Percentiles rank a stretch among this genome's conserved stretches.
These are phyloP conservation scores for Houttuynia cordata DNA, from an alignment of 164 flowering plant genomes.

Conservation along the genomic window DNA sequence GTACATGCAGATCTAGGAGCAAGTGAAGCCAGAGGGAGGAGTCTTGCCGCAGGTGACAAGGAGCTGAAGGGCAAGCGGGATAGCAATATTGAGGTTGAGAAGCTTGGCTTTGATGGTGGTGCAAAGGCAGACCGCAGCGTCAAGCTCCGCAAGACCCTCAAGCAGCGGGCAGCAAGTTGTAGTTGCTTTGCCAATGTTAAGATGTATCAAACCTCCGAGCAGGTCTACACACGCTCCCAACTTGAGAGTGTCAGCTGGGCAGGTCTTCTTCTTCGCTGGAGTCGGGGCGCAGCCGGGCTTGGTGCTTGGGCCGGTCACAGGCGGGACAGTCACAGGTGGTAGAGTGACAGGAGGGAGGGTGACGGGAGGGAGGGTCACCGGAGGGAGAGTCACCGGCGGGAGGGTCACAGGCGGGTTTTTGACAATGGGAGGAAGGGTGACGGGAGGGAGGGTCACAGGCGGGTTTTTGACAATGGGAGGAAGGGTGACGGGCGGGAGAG, in stretches of 20 bases:
- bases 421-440: not conserved
- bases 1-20: conserved; percentile 17
- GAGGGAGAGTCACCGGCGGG: conserved; percentile 2
- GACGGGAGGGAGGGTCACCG: not conserved
- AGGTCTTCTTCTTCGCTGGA: conserved; percentile 14
- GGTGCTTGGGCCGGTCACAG: not conserved
- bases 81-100: conserved; percentile 31
- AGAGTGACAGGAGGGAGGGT: not conserved
- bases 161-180: conserved; percentile 55
- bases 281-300: not conserved
- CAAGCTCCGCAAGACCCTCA: conserved; percentile 42
- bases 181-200: conserved; percentile 40
- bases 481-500: not conserved
- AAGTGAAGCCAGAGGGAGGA: conserved; percentile 48
- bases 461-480: conserved; percentile 1
- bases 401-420: conserved; percentile 1
- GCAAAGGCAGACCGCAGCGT: conserved; percentile 67
- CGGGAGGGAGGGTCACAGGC: conserved; percentile 18
- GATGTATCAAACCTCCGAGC: conserved; percentile 46
- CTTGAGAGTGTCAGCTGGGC: conserved; percentile 57
- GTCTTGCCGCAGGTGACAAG: conserved; percentile 54
- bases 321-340: conserved; percentile 2
- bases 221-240: conserved; percentile 59
- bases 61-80: conserved; percentile 54
- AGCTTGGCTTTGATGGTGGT: conserved; percentile 53